A percentile compares a stretch with the other conserved stretches of the same genome.
phyloP scores from a whole-genome alignment of 176 grass and related monocot species.

The Musa troglodytarum region DNA sequence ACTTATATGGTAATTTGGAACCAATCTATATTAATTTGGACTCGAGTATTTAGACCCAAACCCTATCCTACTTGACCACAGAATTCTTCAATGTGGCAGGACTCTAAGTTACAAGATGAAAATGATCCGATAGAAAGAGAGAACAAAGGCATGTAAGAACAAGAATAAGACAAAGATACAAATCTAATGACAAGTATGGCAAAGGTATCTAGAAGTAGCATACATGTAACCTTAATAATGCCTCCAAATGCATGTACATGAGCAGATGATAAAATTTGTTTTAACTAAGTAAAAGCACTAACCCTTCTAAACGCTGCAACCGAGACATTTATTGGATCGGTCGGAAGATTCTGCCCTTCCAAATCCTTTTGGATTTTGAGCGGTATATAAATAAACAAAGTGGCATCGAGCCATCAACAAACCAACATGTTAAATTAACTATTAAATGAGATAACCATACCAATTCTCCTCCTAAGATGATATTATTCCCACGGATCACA shows the following conservation, averaged over 20 bases:
- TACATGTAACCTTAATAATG: not conserved
- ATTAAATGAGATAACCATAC: conserved; percentile 30
- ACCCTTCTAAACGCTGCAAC: conserved; percentile 92
- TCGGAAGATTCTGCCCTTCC: conserved; percentile 89
- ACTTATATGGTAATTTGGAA: not conserved
- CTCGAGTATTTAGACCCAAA: not conserved
- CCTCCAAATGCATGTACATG: too few species aligned
- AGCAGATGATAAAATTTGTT: too few species aligned
- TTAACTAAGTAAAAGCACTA: not conserved
- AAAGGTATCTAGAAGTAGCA: not conserved
- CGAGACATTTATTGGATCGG: conserved; percentile 69
- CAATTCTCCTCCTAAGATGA: conserved; percentile 97
- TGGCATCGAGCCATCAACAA: not conserved
- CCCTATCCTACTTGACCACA: not conserved
- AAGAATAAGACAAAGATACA: not conserved
- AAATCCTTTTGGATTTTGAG: conserved; percentile 36
- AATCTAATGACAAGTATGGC: not conserved
- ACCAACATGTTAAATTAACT: not conserved
- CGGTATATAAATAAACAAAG: not conserved
- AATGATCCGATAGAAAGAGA: too few species aligned
- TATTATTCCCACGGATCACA: conserved; percentile 92
- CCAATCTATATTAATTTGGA: not conserved
- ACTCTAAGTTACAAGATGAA: not conserved
- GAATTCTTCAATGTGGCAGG: not conserved
- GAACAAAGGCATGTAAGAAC: not conserved